These are phyloP conservation scores for Sambucus nigra DNA, from an alignment of 129 eudicot species.

Conservation along the genomic window DNA sequence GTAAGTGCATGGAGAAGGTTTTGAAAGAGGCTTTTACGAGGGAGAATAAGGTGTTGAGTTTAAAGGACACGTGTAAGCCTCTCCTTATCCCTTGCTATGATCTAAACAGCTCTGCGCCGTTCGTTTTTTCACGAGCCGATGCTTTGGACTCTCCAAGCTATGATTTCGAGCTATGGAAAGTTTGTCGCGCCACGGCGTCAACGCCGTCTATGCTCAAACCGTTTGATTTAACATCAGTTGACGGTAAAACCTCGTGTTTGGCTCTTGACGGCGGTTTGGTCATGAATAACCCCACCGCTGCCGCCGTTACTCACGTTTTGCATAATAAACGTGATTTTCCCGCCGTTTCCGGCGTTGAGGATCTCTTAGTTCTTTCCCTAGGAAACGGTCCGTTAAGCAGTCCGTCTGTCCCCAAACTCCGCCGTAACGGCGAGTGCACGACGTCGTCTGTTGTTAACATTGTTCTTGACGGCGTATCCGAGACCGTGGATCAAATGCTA, in stretches of 20 bases:
- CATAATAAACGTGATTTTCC: constrained; percentile 53
- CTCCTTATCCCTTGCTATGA: constrained; percentile 83
- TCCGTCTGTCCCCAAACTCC: constrained; percentile 21
- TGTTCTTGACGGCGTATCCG: constrained; percentile 83
- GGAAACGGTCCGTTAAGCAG: constrained; percentile 54
- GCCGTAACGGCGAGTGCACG: constrained; percentile 33
- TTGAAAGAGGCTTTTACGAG: constrained; percentile 39
- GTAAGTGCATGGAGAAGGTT: constrained; percentile 43
- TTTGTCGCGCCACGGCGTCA: constrained; percentile 73
- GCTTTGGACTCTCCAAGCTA: constrained; percentile 59
- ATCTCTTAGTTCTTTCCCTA: constrained; percentile 39
- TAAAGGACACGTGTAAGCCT: constrained; percentile 87
- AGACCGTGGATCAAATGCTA: constrained; percentile 78
- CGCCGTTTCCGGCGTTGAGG: constrained; percentile 40
- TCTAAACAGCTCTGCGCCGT: constrained; percentile 74
- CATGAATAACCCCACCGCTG: constrained; percentile 55
- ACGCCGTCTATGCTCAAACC: constrained; percentile 73
- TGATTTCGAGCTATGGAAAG: constrained; percentile 86
- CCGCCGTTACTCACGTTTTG: constrained; percentile 47
- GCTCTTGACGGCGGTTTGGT: constrained; percentile 77
- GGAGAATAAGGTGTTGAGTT: constrained; percentile 50
- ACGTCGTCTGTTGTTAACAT: constrained; percentile 46
- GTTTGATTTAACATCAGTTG: constrained; percentile 45
- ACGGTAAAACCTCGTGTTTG: constrained; percentile 54
- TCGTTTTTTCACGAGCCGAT: constrained; percentile 94